Evolutionary conservation across 2,329 filamentous ascomycete species (phyloP).

Genomic region (Xylariaceae sp.): DNA sequence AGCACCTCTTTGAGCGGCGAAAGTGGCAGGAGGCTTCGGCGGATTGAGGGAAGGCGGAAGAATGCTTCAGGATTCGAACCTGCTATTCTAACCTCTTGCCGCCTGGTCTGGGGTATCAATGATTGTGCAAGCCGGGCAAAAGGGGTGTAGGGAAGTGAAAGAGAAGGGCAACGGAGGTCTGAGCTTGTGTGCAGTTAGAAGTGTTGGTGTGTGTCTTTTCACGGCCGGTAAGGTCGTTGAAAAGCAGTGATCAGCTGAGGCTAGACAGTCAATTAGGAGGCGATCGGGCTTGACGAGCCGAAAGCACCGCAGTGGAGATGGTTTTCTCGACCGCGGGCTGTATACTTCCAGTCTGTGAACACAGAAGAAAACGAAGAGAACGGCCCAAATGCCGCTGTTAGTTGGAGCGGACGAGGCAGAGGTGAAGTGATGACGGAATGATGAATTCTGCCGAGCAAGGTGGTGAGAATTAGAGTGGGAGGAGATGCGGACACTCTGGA

Average conservation of each 20-base stretch:
- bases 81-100: not conserved
- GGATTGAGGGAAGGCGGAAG: too few relatives aligned
- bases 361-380: not conserved
- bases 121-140: not conserved
- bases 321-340: not conserved
- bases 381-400: not conserved
- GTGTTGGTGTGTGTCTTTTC: too few relatives aligned
- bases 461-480: not conserved
- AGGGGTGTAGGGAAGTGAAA: slow-evolving; percentile 4
- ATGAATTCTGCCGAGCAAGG: slow-evolving; percentile 3
- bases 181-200: slow-evolving; percentile 4
- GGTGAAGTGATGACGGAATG: slow-evolving; percentile 12
- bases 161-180: slow-evolving; percentile 4
- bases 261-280: slow-evolving; percentile 10
- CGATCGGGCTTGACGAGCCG: slow-evolving; percentile 12
- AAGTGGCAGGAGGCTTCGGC: too few relatives aligned
- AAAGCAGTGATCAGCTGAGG: slow-evolving; percentile 7
- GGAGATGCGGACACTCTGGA: slow-evolving; percentile 14
- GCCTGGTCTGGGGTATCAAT: not conserved
- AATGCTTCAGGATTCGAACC: too few relatives aligned
- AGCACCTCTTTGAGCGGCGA: not conserved
- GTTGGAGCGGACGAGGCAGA: not conserved
- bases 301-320: slow-evolving; percentile 15
- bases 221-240: slow-evolving; percentile 3
- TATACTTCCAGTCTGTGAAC: not conserved